Base-by-base conservation (phyloP, 1,284 basidiomycete species). In the Cryptococcus sp. region DNA sequence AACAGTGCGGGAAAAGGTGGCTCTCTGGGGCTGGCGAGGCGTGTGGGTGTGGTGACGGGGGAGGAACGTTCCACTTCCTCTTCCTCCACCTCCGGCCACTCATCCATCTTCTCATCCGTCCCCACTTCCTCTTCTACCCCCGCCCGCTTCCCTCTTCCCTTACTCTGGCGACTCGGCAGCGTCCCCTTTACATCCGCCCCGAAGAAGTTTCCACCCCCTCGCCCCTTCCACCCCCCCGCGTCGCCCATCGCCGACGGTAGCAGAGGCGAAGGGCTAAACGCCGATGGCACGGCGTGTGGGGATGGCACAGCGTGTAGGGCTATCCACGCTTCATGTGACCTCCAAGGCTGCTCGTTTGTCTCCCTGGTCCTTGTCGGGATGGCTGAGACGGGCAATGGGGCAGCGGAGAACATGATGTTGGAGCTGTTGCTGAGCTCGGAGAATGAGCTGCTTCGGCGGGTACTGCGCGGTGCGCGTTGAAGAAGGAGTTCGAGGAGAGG, bases 241-340 rank as follows among this genome's bases (percentile, higher is more conserved):
- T 51, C 21, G 2, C 50, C 50, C 39, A 59, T 52, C 13, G 24
- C 45, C 7, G 52, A 40, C n/a, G 57, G 53, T 16, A 52, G 39
- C 28, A 54, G 39, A 0, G 39, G 33, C 23, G 18, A 39, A 16
- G 40, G 39, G 28, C 28, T 9, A 9, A 23, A 35, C 6, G 52
- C 20, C 20, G 49, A 23, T 42, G 49, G 20, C 3, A 40, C 13
- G 9, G 53, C 13, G 43, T 73, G 66, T 2, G 70, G 59, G 0
- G 68, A 23, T 42, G 49, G 20, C 3, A 40, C 13, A 7, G 53
- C 13, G 43, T 73, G 66, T 2, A 71, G 59, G 0, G 68, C 69
- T 5, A 55, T 47, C 71, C 71, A 73, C 1, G 65, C 63, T 21
- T 70, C 69, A 15, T 64, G 59, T 12, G 61, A 64, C 37, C 71